Evolutionary conservation across 768 basidiomycete genomes (phyloP).

Genomic region (Lentinula sp.): DNA sequence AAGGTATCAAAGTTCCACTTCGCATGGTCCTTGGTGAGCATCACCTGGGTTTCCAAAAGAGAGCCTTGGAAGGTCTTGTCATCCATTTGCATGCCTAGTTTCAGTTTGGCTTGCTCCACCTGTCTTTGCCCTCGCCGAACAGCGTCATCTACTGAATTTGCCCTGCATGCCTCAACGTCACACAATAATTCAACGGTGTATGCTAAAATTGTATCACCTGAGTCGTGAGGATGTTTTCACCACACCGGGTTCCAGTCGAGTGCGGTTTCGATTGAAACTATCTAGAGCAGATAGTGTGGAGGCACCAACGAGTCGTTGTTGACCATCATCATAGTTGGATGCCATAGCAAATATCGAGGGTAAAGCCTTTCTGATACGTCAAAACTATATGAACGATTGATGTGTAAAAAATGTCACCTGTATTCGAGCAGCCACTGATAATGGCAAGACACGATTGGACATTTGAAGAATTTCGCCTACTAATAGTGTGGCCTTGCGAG

Average conservation of each 20-base stretch:
- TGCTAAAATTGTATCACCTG: slow-evolving; percentile 35
- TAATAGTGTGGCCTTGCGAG: slow-evolving; percentile 84
- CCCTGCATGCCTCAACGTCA: slow-evolving; percentile 30
- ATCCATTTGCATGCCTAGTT: slow-evolving; percentile 92
- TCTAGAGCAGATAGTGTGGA: slow-evolving; percentile 85
- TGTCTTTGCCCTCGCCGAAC: slow-evolving; percentile 85
- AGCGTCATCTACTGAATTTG: slow-evolving; percentile 81
- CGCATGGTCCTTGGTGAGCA: slow-evolving; percentile 79
- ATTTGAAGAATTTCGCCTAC: slow-evolving; percentile 89
- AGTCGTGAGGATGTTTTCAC: slow-evolving; percentile 50
- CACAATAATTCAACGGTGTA: not conserved
- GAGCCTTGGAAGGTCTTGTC: slow-evolving; percentile 84
- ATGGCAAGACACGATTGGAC: slow-evolving; percentile 81
- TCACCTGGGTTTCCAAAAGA: slow-evolving; percentile 85
- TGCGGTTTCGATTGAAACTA: slow-evolving; percentile 86
- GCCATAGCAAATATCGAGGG: slow-evolving; percentile 84
- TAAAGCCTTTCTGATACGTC: slow-evolving; percentile 50
- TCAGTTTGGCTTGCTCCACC: slow-evolving; percentile 85
- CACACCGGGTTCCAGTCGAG: slow-evolving; percentile 55
- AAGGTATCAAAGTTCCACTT: slow-evolving; percentile 93
- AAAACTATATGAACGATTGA: not conserved
- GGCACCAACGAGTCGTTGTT: slow-evolving; percentile 77
- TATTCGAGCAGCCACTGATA: slow-evolving; percentile 74
- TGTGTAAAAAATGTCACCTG: slow-evolving; percentile 44
- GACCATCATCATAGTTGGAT: slow-evolving; percentile 69